Conservation (phyloP, 257 asterid genomes). For the Euphrasia confusa region DNA sequence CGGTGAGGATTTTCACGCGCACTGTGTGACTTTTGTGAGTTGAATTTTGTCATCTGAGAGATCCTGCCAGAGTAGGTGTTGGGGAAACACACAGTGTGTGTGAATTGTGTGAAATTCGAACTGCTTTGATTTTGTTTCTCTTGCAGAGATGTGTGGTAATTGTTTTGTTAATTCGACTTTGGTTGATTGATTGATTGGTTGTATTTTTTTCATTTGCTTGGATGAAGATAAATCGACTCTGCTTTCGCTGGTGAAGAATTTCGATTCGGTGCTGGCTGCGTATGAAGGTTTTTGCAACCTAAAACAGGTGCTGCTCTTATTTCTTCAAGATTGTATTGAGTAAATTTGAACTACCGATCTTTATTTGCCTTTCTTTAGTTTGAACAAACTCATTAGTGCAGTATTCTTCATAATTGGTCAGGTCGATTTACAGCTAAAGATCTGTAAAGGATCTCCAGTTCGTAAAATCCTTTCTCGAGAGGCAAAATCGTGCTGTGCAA, state of each 20-base stretch:
- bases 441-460: slow-evolving; percentile 73
- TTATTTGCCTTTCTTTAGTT: background rate
- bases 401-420: slow-evolving; percentile 20
- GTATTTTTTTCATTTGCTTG: slow-evolving; percentile 3
- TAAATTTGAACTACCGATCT: background rate
- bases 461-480: slow-evolving; percentile 55
- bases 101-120: slow-evolving; percentile 5
- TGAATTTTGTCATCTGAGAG: background rate
- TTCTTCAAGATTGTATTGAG: slow-evolving; percentile 5
- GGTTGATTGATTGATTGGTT: slow-evolving; percentile 21
- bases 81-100: background rate
- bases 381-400: background rate
- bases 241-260: slow-evolving; percentile 59
- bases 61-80: slow-evolving; percentile 4
- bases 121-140: background rate
- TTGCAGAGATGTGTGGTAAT: slow-evolving; percentile 12
- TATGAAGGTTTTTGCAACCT: slow-evolving; percentile 84
- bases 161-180: background rate
- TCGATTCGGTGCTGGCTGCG: slow-evolving; percentile 72
- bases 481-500: slow-evolving; percentile 50
- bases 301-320: slow-evolving; percentile 54
- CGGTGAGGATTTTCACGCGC: slow-evolving; percentile 37
- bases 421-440: slow-evolving; percentile 75
- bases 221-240: slow-evolving; percentile 47
- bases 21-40: slow-evolving; percentile 1